Conservation (phyloP, 2,329 filamentous ascomycete genomes). For the Dothidotthia symphoricarpi region DNA sequence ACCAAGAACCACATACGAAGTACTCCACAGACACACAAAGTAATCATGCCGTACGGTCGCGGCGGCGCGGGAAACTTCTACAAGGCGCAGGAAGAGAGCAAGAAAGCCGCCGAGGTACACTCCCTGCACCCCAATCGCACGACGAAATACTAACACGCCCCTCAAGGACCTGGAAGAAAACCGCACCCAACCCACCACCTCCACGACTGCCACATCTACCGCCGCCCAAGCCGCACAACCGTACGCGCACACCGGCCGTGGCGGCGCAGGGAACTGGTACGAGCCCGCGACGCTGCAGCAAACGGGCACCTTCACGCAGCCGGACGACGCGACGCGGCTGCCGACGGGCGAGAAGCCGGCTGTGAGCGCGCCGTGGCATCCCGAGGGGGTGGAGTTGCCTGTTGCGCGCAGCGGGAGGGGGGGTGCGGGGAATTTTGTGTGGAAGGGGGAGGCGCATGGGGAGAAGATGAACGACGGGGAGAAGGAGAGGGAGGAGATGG, state of each 20-base stretch:
- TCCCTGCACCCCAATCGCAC: not conserved
- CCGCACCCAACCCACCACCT: conserved; percentile 13
- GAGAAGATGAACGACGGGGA: conserved; percentile 25
- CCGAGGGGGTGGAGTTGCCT: conserved; percentile 34
- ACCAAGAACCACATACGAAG: no score
- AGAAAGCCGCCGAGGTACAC: conserved; percentile 32
- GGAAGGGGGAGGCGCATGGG: conserved; percentile 38
- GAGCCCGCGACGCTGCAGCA: conserved; percentile 42
- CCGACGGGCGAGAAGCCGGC: conserved; percentile 28
- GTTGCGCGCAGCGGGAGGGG: conserved; percentile 43
- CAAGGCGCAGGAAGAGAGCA: conserved; percentile 34
- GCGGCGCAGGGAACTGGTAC: conserved; percentile 51
- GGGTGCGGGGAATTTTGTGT: conserved; percentile 51
- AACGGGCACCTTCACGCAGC: conserved; percentile 41
- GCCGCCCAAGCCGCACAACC: conserved; percentile 29
- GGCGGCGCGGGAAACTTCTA: conserved; percentile 50
- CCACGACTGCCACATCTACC: conserved; percentile 14
- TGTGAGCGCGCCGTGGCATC: conserved; percentile 38
- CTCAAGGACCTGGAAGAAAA: conserved; percentile 44
- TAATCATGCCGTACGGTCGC: conserved; percentile 33
- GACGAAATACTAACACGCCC: not conserved
- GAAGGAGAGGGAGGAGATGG: conserved; percentile 25
- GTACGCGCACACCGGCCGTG: conserved; percentile 48
- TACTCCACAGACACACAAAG: no score
- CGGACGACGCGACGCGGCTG: conserved; percentile 28